Conservation (phyloP, 2,329 filamentous ascomycete genomes). For the Ambrosiella beaveri region DNA sequence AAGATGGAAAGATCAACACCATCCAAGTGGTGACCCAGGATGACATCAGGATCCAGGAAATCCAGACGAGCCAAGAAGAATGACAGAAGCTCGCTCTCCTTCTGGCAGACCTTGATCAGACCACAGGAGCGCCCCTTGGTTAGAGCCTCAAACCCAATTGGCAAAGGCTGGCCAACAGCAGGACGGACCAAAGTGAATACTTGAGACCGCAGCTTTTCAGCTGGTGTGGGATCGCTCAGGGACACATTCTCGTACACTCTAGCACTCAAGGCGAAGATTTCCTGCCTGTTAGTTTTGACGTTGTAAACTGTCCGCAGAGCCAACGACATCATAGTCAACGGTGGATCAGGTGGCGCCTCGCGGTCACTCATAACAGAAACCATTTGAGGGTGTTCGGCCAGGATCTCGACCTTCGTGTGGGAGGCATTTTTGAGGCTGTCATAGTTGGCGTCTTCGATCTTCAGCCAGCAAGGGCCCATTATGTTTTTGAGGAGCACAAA, state of each 20-base stretch:
- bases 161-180: slow-evolving; percentile 49
- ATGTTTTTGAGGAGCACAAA: slow-evolving; percentile 98
- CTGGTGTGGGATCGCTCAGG: slow-evolving; percentile 70
- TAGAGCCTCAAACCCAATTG: slow-evolving; percentile 69
- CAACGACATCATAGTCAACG: slow-evolving; percentile 90
- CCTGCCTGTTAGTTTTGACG: slow-evolving; percentile 84
- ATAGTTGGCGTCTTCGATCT: slow-evolving; percentile 74
- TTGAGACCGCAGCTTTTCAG: slow-evolving; percentile 74
- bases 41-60: slow-evolving; percentile 76
- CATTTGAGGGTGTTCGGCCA: slow-evolving; percentile 59
- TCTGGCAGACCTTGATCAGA: slow-evolving; percentile 63
- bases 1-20: slow-evolving; percentile 91
- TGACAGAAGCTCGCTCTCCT: slow-evolving; percentile 67
- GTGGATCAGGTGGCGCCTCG: slow-evolving; percentile 67
- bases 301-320: slow-evolving; percentile 80
- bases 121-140: slow-evolving; percentile 56
- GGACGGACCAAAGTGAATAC: slow-evolving; percentile 88
- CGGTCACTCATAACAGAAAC: slow-evolving; percentile 58
- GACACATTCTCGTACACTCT: slow-evolving; percentile 84
- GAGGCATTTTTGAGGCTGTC: slow-evolving; percentile 75
- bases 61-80: slow-evolving; percentile 83
- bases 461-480: slow-evolving; percentile 97
- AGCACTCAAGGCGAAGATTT: slow-evolving; percentile 80
- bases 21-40: slow-evolving; percentile 90
- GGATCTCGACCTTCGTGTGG: slow-evolving; percentile 88